These are phyloP conservation scores for Neoarthrinium moseri DNA, from an alignment of 2,329 filamentous ascomycete genomes.

Conservation along the genomic window DNA sequence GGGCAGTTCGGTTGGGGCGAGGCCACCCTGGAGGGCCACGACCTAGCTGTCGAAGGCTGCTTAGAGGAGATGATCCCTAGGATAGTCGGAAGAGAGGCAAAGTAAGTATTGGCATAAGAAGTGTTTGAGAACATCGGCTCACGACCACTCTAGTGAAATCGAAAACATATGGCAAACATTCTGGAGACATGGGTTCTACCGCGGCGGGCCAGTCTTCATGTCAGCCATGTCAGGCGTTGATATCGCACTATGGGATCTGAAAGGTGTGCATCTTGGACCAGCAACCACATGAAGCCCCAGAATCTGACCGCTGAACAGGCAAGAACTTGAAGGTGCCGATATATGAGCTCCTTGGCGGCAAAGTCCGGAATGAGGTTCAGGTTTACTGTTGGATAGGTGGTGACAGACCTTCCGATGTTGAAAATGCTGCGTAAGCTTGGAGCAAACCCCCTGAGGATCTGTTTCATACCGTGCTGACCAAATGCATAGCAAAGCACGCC, in stretches of 20 bases:
- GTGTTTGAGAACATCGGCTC: background rate
- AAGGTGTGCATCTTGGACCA: too few species aligned
- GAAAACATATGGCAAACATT: slow-evolving; percentile 75
- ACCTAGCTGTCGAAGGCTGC: slow-evolving; percentile 68
- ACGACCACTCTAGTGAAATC: slow-evolving; percentile 53
- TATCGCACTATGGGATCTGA: slow-evolving; percentile 75
- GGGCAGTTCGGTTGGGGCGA: slow-evolving; percentile 69
- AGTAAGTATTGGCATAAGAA: slow-evolving; percentile 28
- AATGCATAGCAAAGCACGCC: too few species aligned
- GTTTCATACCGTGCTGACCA: too few species aligned
- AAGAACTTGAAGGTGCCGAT: too few species aligned
- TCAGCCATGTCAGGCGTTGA: slow-evolving; percentile 72
- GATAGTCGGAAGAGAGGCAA: slow-evolving; percentile 64
- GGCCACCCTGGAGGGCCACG: slow-evolving; percentile 68
- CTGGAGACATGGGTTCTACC: slow-evolving; percentile 69
- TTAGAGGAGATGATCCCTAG: slow-evolving; percentile 62
- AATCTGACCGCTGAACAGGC: too few species aligned
- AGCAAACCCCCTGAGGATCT: too few species aligned
- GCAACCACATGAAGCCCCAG: too few species aligned
- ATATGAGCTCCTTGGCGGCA: slow-evolving; percentile 70
- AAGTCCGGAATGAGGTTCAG: slow-evolving; percentile 63
- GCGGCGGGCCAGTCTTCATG: slow-evolving; percentile 75
- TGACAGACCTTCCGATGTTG: slow-evolving; percentile 64
- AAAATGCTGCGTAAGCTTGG: slow-evolving; percentile 56
- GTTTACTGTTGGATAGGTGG: slow-evolving; percentile 77